Evolutionary conservation across 1,139 yeast genomes (phyloP).

Genomic region (Taphrina betulina): DNA sequence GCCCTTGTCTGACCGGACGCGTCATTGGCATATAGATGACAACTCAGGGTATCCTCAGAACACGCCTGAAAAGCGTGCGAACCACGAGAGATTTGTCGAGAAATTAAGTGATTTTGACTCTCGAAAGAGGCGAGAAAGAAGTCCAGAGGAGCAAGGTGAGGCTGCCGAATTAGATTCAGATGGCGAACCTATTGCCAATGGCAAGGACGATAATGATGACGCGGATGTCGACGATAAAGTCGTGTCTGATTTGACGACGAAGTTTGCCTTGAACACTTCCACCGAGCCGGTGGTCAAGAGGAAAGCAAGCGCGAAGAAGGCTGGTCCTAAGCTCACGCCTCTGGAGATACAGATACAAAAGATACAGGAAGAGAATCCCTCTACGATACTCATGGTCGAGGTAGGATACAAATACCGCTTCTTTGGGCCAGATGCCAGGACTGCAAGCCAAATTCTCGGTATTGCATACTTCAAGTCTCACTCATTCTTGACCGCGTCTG

Average conservation of each 20-base stretch:
- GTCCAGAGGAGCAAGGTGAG: background rate
- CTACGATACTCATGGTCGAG: constrained; percentile 73
- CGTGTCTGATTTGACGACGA: background rate
- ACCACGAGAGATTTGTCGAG: constrained; percentile 16
- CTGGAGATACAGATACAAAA: constrained; percentile 73
- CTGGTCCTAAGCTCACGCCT: constrained; percentile 57
- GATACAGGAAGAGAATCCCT: constrained; percentile 59
- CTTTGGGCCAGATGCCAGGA: constrained; percentile 77
- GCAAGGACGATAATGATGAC: constrained; percentile 2
- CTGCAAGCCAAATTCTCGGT: constrained; percentile 63
- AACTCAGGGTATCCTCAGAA: background rate
- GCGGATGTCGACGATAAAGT: background rate
- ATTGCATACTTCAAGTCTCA: constrained; percentile 72
- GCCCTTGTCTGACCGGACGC: constrained; percentile 8
- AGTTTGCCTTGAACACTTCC: background rate
- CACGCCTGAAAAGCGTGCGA: constrained; percentile 15
- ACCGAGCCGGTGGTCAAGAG: background rate
- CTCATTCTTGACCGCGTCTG: constrained; percentile 76
- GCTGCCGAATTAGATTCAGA: background rate
- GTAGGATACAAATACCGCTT: constrained; percentile 90
- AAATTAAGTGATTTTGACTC: constrained; percentile 10
- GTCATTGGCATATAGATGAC: constrained; percentile 22
- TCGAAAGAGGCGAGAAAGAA: background rate
- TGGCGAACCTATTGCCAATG: background rate
- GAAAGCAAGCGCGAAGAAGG: background rate